phyloP scores from a whole-genome alignment of 2,329 filamentous ascomycete genomes.

The Alternaria consortialis region DNA sequence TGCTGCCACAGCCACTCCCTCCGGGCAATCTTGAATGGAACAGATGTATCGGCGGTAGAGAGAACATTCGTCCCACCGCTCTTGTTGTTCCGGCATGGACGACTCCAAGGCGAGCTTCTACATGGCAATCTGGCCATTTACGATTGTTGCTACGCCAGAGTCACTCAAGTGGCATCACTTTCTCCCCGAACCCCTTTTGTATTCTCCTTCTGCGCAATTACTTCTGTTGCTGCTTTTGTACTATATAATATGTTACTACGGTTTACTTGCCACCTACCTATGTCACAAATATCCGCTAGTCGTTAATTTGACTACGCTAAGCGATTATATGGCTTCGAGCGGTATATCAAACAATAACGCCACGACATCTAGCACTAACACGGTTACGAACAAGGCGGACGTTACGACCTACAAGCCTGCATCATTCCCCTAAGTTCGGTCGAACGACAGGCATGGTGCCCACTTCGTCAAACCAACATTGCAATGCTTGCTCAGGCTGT shows the following conservation, averaged over 20 bases:
- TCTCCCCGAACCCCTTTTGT: not conserved
- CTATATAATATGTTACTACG: not conserved
- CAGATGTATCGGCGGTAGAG: not conserved
- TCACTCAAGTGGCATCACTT: not conserved
- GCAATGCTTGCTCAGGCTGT: not conserved
- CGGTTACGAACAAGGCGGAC: not conserved
- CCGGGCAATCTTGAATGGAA: not conserved
- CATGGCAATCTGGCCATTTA: no score
- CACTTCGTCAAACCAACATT: not conserved
- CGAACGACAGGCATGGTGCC: not conserved
- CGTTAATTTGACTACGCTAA: not conserved
- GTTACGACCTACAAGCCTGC: not conserved
- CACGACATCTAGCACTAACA: not conserved
- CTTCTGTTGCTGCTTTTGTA: not conserved
- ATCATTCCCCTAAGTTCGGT: not conserved
- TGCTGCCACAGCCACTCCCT: not conserved
- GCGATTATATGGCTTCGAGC: not conserved
- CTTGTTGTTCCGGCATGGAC: not conserved
- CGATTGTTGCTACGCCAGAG: not conserved
- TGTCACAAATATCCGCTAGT: not conserved
- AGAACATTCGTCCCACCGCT: no score
- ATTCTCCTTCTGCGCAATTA: not conserved
- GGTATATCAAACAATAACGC: not conserved
- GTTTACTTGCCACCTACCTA: not conserved
- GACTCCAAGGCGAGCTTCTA: not conserved